These are phyloP conservation scores for Dioscorea alata DNA, from an alignment of 106 monocot genomes.

Conservation along the genomic window DNA sequence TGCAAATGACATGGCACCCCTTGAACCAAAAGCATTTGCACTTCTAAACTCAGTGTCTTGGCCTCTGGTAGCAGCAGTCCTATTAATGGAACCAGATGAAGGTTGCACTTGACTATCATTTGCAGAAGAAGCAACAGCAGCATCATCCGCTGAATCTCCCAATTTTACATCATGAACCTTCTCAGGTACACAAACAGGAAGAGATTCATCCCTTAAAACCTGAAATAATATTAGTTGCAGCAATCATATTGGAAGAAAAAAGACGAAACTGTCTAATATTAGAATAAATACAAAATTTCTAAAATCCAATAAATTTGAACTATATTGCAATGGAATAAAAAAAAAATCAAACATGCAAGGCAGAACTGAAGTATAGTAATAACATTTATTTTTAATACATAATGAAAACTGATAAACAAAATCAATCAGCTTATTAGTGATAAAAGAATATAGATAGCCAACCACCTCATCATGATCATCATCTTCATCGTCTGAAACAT, in stretches of 20 bases:
- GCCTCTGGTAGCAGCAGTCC: slow-evolving; percentile 24
- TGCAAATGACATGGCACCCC: slow-evolving; percentile 95
- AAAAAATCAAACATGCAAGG: too few species aligned
- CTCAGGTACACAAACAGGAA: slow-evolving; percentile 69
- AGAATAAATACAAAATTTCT: too few species aligned
- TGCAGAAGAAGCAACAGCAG: slow-evolving; percentile 36
- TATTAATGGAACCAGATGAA: slow-evolving; percentile 55
- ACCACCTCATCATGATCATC: slow-evolving; percentile 84
- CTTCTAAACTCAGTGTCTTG: slow-evolving; percentile 51
- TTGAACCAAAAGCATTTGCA: slow-evolving; percentile 62
- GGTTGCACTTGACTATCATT: slow-evolving; percentile 53
- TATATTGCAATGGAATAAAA: too few species aligned
- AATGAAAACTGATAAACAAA: too few species aligned
- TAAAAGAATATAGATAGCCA: background rate
- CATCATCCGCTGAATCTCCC: slow-evolving; percentile 72
- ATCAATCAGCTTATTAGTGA: too few species aligned
- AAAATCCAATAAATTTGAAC: too few species aligned
- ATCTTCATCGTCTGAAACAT: slow-evolving; percentile 84
- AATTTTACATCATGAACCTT: slow-evolving; percentile 97
- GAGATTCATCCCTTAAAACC: slow-evolving; percentile 70
- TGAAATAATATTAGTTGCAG: slow-evolving; percentile 18
- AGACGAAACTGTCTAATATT: too few species aligned
- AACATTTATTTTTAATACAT: too few species aligned
- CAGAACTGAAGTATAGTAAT: too few species aligned
- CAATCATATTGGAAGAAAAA: too few species aligned